A percentile compares a stretch with the other conserved stretches of the same genome.
Evolutionary conservation across 306 rosid species (phyloP).

Genomic region (Castanospermum australe): DNA sequence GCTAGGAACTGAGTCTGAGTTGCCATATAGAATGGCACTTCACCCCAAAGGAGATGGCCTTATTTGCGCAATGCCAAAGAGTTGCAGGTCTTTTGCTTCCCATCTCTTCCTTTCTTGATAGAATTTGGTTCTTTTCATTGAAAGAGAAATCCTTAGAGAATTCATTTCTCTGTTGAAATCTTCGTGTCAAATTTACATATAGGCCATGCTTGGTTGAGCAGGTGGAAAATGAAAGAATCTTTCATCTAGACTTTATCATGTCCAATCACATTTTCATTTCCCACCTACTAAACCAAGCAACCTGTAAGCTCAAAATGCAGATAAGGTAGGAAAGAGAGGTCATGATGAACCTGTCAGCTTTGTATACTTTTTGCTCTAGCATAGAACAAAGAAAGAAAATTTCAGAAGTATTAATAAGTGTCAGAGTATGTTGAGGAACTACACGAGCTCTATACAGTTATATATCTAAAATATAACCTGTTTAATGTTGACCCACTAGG

Average conservation of each 20-base stretch:
- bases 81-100: conserved; percentile 68
- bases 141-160: neutral
- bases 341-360: neutral
- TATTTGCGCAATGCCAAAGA: conserved; percentile 66
- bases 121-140: neutral
- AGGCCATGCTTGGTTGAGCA: neutral
- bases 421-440: neutral
- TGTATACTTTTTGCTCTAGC: neutral
- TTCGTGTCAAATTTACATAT: neutral
- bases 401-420: neutral
- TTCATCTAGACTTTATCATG: neutral
- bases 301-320: neutral
- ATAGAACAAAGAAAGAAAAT: neutral
- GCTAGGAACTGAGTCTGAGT: conserved; percentile 61
- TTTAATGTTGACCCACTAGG: neutral
- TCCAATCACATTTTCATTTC: neutral
- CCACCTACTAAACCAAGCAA: neutral
- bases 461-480: neutral
- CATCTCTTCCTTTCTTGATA: conserved; percentile 5
- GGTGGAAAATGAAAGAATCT: conserved; percentile 1
- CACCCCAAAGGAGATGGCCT: conserved; percentile 77
- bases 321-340: neutral
- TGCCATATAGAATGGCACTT: conserved; percentile 88
- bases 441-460: neutral
- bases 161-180: neutral